Base-by-base conservation (phyloP, 225 moss, liverwort and hornwort genomes). In the Takakia lepidozioides region DNA sequence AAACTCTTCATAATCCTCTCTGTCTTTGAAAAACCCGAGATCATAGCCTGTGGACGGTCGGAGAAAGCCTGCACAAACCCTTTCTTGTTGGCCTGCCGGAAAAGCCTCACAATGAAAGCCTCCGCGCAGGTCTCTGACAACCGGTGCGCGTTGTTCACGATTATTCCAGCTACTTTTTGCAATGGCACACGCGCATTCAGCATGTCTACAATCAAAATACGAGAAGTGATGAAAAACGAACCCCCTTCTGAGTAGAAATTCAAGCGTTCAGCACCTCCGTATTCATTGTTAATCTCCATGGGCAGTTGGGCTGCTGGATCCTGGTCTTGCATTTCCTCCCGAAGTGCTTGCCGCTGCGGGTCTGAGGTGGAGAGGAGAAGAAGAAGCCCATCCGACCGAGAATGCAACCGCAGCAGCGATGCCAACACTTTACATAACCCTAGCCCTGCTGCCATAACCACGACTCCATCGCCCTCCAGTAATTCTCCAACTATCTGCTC, bases 191-290 rank as follows among this genome's bases (percentile, higher is more conserved):
- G 82, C 38, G 91, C 98, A 62, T 91, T 98, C 40, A 98, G 70
- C 83, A 98, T 85, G 58, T 98, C 98, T 38, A 98, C 98, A 39
- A 98, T 91, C 35, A 98, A 51, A 66, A 98, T 98, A 43, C 91
- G 58, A 5, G 98, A 91, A n/a, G 98, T 98, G 65, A 98, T 98
- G 15, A 87, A 77, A 46, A 75, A 98, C 4, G 75, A 75, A 41
- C 98, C 98, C 10, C 87, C 98, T 65, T 75, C 72, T 43, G 48
- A 59, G 66, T 98, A 98, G 44, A 80, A 54, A 43, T 67, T 78
- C 14, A 62, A 58, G 49, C 98, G 69, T 57, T 98, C 98, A 3
- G 81, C 75, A 46, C 87, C 77, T 11, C 85, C 91, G 47, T 63
- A 91, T 49, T 87, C 85, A 9, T 81, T 87, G 36, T 91, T 87